Conservation (phyloP, 495 filamentous ascomycete species). For the Schizothecium vesticola region DNA sequence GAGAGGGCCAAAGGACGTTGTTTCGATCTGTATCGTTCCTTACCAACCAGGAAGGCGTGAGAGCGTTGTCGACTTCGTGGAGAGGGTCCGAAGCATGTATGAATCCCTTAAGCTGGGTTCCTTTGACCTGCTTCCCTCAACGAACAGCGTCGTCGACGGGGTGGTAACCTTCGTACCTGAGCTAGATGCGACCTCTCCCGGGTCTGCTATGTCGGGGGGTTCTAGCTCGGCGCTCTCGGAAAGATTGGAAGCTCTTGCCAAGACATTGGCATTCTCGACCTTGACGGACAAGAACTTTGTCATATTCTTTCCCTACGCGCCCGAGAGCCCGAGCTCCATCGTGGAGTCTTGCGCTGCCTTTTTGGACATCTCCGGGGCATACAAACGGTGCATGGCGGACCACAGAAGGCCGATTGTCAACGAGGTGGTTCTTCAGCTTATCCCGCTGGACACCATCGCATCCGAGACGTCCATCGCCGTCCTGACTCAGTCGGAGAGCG, state of each 20-base stretch:
- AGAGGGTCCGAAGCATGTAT: slow-evolving; percentile 67
- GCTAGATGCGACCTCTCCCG: slow-evolving; percentile 28
- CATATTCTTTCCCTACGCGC: slow-evolving; percentile 81
- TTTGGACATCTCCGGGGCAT: slow-evolving; percentile 66
- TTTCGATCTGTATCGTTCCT: slow-evolving; percentile 76
- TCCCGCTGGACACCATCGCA: slow-evolving; percentile 67
- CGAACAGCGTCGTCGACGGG: slow-evolving; percentile 51
- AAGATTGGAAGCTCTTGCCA: slow-evolving; percentile 30
- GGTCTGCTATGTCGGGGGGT: slow-evolving; percentile 17
- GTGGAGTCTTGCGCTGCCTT: slow-evolving; percentile 77
- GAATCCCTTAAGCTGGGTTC: slow-evolving; percentile 72
- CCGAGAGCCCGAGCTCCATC: slow-evolving; percentile 56
- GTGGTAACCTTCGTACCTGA: slow-evolving; percentile 51
- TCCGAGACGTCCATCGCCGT: slow-evolving; percentile 60
- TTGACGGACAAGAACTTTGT: slow-evolving; percentile 58
- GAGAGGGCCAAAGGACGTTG: slow-evolving; percentile 72
- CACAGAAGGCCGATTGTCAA: slow-evolving; percentile 47
- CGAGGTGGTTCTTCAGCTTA: slow-evolving; percentile 77
- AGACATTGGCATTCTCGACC: slow-evolving; percentile 29
- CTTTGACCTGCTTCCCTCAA: slow-evolving; percentile 54
- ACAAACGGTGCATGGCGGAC: slow-evolving; percentile 50
- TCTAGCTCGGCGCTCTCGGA: slow-evolving; percentile 24
- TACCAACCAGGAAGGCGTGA: slow-evolving; percentile 50
- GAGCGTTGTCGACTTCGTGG: slow-evolving; percentile 62
- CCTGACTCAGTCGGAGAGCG: slow-evolving; percentile 60